Conservation (phyloP, 2,329 filamentous ascomycete species). For the Coniochaeta sp. region DNA sequence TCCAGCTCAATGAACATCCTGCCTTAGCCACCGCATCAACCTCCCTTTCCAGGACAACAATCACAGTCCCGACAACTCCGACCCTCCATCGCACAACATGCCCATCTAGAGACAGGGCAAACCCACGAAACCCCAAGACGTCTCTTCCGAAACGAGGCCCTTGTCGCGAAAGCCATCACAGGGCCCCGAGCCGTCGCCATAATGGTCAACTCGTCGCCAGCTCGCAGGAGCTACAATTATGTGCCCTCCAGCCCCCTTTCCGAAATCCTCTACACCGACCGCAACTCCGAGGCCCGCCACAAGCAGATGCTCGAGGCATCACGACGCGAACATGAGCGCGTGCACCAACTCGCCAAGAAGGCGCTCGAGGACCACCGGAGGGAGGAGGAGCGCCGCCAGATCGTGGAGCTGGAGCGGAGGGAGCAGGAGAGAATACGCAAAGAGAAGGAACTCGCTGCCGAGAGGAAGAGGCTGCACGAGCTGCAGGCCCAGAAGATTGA, state of each 20-base stretch:
- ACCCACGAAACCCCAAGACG: no score
- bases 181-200: no score
- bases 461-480: conserved; percentile 18
- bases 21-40: no score
- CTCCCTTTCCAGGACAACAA: not conserved
- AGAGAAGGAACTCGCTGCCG: conserved; percentile 17
- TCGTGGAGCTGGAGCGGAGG: conserved; percentile 18
- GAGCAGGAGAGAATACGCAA: conserved; percentile 22
- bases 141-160: no score
- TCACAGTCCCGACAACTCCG: not conserved
- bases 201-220: conserved; percentile 24
- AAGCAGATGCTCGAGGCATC: conserved; percentile 20
- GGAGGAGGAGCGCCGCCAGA: conserved; percentile 12
- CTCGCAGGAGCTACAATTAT: conserved; percentile 15
- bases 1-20: no score
- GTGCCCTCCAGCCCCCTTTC: conserved; percentile 11
- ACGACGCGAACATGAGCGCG: conserved; percentile 20
- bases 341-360: conserved; percentile 20
- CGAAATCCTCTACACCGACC: conserved; percentile 19
- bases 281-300: conserved; percentile 25
- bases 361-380: conserved; percentile 16
- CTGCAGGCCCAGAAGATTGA: conserved; percentile 23
- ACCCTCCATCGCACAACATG: not conserved
- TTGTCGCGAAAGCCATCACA: no score
- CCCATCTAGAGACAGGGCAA: no score